These are phyloP conservation scores for Wickerhamiella hasegawae DNA, from an alignment of 805 yeast species.

Conservation along the genomic window DNA sequence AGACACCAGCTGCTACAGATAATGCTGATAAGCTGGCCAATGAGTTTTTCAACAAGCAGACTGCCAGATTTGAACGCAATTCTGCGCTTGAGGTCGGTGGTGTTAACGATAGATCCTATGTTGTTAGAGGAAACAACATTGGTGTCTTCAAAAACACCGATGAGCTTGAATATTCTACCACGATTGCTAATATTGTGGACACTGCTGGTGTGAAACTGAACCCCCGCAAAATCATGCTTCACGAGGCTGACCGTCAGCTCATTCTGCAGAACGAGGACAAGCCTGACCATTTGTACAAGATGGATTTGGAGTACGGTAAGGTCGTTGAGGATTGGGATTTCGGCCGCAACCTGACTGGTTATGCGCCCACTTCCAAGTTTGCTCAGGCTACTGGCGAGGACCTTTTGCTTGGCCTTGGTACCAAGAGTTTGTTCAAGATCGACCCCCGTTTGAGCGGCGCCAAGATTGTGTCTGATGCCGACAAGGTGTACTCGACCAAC, in stretches of 20 bases:
- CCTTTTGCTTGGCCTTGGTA: constrained; percentile 55
- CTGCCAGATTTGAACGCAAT: constrained; percentile 29
- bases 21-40: too few relatives aligned
- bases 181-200: constrained; percentile 44
- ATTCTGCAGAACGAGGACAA: constrained; percentile 41
- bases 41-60: constrained; percentile 7
- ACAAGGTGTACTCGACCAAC: constrained; percentile 39
- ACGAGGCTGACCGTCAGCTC: constrained; percentile 54
- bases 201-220: constrained; percentile 33
- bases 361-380: constrained; percentile 58
- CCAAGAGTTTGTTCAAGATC: constrained; percentile 49
- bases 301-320: constrained; percentile 69
- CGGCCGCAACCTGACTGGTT: constrained; percentile 28
- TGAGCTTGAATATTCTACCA: constrained; percentile 42
- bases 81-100: constrained; percentile 55
- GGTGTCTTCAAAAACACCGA: constrained; percentile 61
- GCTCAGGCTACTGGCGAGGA: constrained; percentile 60
- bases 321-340: constrained; percentile 70
- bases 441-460: constrained; percentile 56
- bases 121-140: constrained; percentile 59
- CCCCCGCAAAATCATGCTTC: constrained; percentile 61
- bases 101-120: constrained; percentile 57
- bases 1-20: constrained; percentile 17
- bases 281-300: constrained; percentile 36
- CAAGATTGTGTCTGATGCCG: constrained; percentile 43